Conservation (phyloP, 768 basidiomycete species). For the Mycena capillaripes region DNA sequence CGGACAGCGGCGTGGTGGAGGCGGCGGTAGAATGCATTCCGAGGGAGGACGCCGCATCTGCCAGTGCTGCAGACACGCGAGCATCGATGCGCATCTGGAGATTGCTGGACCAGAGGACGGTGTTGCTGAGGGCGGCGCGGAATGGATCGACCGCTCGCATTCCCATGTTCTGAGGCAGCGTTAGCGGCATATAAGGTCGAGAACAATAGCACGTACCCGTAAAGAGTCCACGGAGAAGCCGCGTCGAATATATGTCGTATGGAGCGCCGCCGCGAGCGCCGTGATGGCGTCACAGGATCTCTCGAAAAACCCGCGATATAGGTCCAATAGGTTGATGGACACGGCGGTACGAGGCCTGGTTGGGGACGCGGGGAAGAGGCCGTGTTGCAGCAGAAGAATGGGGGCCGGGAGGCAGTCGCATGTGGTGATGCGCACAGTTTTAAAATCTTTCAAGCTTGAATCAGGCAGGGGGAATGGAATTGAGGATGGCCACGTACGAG, state of each 20-base stretch:
- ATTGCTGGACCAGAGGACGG: too few relatives aligned
- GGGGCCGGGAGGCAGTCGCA: too few relatives aligned
- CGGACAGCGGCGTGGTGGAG: too few relatives aligned
- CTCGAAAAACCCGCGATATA: constrained; percentile 29
- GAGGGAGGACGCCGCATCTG: too few relatives aligned
- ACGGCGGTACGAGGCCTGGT: constrained; percentile 29
- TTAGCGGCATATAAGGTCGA: not conserved
- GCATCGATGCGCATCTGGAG: too few relatives aligned
- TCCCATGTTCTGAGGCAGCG: too few relatives aligned
- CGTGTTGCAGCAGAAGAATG: constrained; percentile 29
- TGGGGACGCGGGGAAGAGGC: constrained; percentile 38
- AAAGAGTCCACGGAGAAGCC: constrained; percentile 11
- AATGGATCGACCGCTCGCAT: constrained; percentile 48
- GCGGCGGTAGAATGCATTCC: too few relatives aligned
- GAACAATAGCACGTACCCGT: not conserved
- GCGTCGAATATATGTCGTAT: constrained; percentile 27
- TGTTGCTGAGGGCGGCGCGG: not conserved
- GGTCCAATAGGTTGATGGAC: constrained; percentile 35
- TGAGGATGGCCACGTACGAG: not conserved
- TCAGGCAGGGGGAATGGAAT: not conserved
- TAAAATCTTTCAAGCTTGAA: not conserved
- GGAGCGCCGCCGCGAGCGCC: constrained; percentile 34
- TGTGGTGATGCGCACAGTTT: not conserved
- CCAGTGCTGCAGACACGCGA: too few relatives aligned
- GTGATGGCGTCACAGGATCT: constrained; percentile 38